phyloP scores from a whole-genome alignment of 805 yeast genomes.

The Lipomyces oligophaga region DNA sequence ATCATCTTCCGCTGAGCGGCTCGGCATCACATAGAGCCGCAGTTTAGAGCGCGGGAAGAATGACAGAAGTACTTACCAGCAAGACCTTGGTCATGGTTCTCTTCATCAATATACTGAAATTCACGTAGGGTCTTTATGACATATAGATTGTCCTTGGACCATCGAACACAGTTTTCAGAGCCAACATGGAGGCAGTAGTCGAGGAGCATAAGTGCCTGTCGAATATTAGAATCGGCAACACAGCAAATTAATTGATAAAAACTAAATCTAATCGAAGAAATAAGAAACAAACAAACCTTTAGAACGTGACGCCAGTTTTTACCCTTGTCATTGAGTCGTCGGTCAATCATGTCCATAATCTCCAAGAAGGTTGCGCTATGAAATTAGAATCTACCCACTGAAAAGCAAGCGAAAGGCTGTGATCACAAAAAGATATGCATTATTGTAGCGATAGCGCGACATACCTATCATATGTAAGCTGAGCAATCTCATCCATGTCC shows the following conservation, averaged over 20 bases:
- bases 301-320: constrained; percentile 97
- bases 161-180: constrained; percentile 78
- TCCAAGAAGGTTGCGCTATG: constrained; percentile 67
- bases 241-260: not conserved
- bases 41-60: too few relatives aligned
- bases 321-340: constrained; percentile 90
- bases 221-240: not conserved
- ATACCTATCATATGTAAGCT: constrained; percentile 58
- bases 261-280: not conserved
- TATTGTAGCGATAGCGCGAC: constrained; percentile 21
- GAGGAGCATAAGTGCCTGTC: constrained; percentile 67
- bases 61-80: constrained; percentile 40
- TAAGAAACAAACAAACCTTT: constrained; percentile 40
- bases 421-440: not conserved
- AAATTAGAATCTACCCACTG: not conserved
- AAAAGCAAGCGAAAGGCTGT: not conserved
- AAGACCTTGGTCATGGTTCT: constrained; percentile 81
- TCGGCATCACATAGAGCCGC: too few relatives aligned
- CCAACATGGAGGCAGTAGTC: constrained; percentile 85
- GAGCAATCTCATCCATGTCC: constrained; percentile 80
- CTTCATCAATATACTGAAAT: constrained; percentile 75
- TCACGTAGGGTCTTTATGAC: constrained; percentile 86
- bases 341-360: constrained; percentile 90
- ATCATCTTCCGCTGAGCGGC: too few relatives aligned
- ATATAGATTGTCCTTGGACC: constrained; percentile 88